Conservation (phyloP, 2,329 filamentous ascomycete genomes). For the Alternaria sp. region DNA sequence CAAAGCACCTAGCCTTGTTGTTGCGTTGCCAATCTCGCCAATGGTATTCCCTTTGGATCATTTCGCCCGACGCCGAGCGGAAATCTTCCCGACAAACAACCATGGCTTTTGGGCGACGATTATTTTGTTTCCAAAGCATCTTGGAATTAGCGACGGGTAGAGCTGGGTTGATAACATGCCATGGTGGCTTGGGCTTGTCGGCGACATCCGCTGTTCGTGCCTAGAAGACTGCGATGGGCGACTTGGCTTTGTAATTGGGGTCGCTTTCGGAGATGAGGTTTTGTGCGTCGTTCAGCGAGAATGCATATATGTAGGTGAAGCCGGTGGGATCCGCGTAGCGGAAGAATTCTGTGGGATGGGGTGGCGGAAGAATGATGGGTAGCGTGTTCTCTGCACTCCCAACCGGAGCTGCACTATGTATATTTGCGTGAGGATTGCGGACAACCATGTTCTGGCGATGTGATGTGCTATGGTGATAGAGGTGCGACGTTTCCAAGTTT, state of each 20-base stretch:
- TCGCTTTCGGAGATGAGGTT: neutral
- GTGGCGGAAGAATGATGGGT: neutral
- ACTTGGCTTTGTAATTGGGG: neutral
- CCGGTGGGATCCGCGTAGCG: conserved; percentile 19
- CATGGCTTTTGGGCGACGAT: neutral
- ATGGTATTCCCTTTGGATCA: neutral
- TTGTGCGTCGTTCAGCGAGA: conserved; percentile 4
- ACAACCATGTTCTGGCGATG: neutral
- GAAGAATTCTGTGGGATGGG: neutral
- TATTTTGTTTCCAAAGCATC: neutral
- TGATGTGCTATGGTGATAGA: neutral
- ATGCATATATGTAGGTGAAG: conserved; percentile 22
- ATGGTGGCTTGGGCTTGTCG: neutral
- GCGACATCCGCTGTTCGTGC: neutral
- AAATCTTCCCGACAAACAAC: neutral
- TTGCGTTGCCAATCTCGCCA: neutral
- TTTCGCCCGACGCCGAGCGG: neutral
- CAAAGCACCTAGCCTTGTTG: neutral
- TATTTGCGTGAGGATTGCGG: neutral
- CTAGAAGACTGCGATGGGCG: neutral
- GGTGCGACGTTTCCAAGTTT: neutral
- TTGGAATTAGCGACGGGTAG: neutral
- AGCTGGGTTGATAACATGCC: neutral
- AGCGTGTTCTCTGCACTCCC: neutral
- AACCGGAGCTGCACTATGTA: neutral